Evolutionary conservation across 2,329 filamentous ascomycete species (phyloP), one percentile per base, ranked within the genome.

Genomic region (Pseudogymnoascus sp.): DNA sequence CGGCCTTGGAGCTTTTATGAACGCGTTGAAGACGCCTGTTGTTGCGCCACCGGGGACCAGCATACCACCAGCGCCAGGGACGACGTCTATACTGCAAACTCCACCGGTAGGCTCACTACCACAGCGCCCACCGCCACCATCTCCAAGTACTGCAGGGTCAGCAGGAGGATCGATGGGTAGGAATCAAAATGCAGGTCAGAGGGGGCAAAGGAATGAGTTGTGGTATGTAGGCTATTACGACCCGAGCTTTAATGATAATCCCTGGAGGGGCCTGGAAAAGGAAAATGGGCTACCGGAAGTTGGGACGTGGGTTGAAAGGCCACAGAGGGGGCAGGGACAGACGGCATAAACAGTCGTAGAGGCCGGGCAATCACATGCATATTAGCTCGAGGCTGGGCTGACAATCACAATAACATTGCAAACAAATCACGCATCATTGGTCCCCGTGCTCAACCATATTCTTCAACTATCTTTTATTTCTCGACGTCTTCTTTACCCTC

Each of bases 211-310:
- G 59, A 77, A 79, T 65, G 74, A 76, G 63, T 75, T 74, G 1
- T 90, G 87, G 78, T 89, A 87, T 73, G 75, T 80, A 39, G 84
- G 80, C 36, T 90, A 89, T 72, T 92, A 91, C 72, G 82, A 90
- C 63, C 81, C 83, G 0, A 81, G 79, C 63, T 89, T 87, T 65
- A 84, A 90, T 67, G 80, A 86, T 71, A 90, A 92, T 71, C 89
- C 89, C 0, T 92, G 89, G 89, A 81, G 79, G 59, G 72, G 70
- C 7, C 73, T 87, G 17, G 84, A 87, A 71, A 74, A 75, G 67
- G 67, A 72, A 5, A 72, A 72, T 25, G 79, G 79, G 0, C 66
- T 86, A 55, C 66, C 73, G 39, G 64, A 79, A 1, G 70, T 71
- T 12, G 81, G 80, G 2, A 69, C 66, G 0, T 86, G 82, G 83